Percentiles rank a stretch among this genome's conserved stretches.
Conservation (phyloP, 305 asterid genomes). For the Rubia peregrina region DNA sequence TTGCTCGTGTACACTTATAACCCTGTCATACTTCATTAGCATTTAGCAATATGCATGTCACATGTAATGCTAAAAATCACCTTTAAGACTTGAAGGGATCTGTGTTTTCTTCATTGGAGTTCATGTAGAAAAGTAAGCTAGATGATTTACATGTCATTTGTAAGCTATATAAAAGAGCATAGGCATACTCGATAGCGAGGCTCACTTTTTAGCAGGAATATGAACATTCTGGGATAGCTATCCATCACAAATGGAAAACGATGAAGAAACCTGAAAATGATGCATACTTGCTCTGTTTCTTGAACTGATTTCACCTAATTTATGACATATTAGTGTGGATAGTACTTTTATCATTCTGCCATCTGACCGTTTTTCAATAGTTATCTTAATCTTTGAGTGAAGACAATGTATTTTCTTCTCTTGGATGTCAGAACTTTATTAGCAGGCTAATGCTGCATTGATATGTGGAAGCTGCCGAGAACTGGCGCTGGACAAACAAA, state of each 20-base stretch:
- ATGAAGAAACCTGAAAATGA: background rate
- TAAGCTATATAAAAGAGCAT: background rate
- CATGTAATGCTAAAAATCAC: background rate
- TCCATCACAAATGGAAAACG: background rate
- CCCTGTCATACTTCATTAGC: background rate
- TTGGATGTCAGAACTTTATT: background rate
- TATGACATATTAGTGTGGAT: background rate
- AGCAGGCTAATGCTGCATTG: background rate
- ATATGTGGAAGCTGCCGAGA: background rate
- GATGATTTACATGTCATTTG: background rate
- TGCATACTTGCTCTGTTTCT: background rate
- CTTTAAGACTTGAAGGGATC: background rate
- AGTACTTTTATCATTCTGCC: background rate
- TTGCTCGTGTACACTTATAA: background rate
- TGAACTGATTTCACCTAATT: background rate
- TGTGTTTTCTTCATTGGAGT: background rate
- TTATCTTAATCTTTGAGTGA: background rate
- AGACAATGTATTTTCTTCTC: slow-evolving; percentile 4
- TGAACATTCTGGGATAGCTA: slow-evolving; percentile 3
- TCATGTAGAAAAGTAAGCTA: background rate
- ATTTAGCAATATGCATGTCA: background rate
- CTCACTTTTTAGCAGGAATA: background rate
- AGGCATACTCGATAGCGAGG: background rate
- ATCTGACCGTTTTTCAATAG: background rate
- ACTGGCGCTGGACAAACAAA: background rate